Evolutionary conservation across 2,329 filamentous ascomycete genomes (phyloP), one percentile per base, ranked within the genome.

Genomic region (Trichoderma sp.): DNA sequence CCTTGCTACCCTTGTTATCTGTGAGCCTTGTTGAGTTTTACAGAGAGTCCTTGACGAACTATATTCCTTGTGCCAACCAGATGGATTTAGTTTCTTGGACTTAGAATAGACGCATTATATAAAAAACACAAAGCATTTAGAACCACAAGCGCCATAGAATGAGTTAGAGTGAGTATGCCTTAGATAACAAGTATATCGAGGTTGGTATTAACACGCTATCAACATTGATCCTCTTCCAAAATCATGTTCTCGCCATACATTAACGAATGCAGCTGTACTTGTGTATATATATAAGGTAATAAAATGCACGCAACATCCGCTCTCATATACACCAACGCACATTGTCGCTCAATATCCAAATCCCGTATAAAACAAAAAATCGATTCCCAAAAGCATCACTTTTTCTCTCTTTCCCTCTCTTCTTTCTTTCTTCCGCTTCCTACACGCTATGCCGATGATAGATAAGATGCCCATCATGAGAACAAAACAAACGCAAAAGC

Each of bases 391-490:
- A 31, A n/a, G 33, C 29, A n/a, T 9, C 27, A 11, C 16, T 45
- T 60, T 60, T 24, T 7, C 35, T 41, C 16, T 24, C 27, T 50
- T 53, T 45, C 41, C 16, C 7, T 50, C 6, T 50, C 29, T 27
- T 27, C n/a, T 6, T 24, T 60, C 33, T 72, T 27, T 45, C 33
- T 72, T 27, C 6, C 21, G 18, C 41, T 73, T 24, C 9, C 35
- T 60, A 56, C 66, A 71, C 27, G 69, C 69, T 62, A 72, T 72
- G 69, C 41, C 11, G 59, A 29, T 72, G 69, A 33, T 35, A 21
- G 33, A 71, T 45, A 45, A 45, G 41, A 45, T 72, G 27, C 14
- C 16, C 38, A 35, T 27, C n/a, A 63, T 7, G 14, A 14, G 14
- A 29, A n/a, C 29, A 41, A 6, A 31, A 27, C 8, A 50, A 50